Evolutionary conservation across 2,329 filamentous ascomycete species (phyloP).

Genomic region (Westerdykella ornata): DNA sequence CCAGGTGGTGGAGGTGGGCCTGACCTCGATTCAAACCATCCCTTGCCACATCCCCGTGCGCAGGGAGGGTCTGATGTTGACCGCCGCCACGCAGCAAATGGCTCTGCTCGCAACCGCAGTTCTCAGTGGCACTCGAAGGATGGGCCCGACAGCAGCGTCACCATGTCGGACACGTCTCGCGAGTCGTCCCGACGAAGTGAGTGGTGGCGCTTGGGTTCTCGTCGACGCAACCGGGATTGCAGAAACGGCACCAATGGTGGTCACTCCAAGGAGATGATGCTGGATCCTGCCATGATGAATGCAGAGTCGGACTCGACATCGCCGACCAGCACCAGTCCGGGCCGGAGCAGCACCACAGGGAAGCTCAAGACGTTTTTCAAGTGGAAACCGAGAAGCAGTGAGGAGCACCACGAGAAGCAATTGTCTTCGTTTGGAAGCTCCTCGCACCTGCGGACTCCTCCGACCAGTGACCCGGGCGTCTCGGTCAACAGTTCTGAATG

Average conservation of each 20-base stretch:
- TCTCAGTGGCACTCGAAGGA: constrained; percentile 28
- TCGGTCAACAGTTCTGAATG: constrained; percentile 33
- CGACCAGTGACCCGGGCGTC: constrained; percentile 30
- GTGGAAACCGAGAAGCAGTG: constrained; percentile 24
- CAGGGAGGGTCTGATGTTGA: constrained; percentile 32
- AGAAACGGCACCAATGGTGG: constrained; percentile 27
- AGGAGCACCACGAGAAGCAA: constrained; percentile 27
- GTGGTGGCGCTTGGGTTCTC: constrained; percentile 34
- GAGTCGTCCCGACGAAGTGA: constrained; percentile 22
- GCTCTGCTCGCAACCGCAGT: constrained; percentile 27
- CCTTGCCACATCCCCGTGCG: constrained; percentile 26
- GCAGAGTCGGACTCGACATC: constrained; percentile 18
- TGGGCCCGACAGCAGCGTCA: constrained; percentile 25
- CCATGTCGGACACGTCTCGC: constrained; percentile 26
- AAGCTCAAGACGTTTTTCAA: constrained; percentile 36
- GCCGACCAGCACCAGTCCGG: constrained; percentile 20
- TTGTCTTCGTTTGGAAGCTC: constrained; percentile 32
- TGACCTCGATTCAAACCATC: constrained; percentile 16
- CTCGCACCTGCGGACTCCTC: constrained; percentile 30
- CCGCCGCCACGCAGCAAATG: constrained; percentile 28
- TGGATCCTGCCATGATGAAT: constrained; percentile 20
- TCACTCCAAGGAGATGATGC: constrained; percentile 22
- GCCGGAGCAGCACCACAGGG: constrained; percentile 23
- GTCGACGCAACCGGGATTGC: constrained; percentile 22
- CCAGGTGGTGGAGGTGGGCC: constrained; percentile 9